phyloP scores from a whole-genome alignment of 2,329 filamentous ascomycete species.

The Cladophialophora carrionii region DNA sequence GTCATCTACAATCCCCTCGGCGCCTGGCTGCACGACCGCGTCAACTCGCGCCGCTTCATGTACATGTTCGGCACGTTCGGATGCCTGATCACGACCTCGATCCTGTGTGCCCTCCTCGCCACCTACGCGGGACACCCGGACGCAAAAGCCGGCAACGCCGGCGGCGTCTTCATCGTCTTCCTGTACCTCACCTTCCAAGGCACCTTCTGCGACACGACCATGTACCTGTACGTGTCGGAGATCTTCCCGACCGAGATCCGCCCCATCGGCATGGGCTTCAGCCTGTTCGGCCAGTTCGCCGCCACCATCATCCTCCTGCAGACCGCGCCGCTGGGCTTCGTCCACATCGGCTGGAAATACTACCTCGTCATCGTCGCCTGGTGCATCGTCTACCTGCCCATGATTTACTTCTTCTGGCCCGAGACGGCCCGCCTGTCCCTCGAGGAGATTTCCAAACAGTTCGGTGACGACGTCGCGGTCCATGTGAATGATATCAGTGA shows the following conservation, averaged over 20 bases:
- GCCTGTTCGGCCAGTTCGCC: slow-evolving; percentile 56
- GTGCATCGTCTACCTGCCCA: slow-evolving; percentile 44
- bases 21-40: slow-evolving; percentile 46
- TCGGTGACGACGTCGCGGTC: slow-evolving; percentile 57
- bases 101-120: slow-evolving; percentile 45
- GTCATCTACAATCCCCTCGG: slow-evolving; percentile 49
- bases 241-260: slow-evolving; percentile 56
- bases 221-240: slow-evolving; percentile 53
- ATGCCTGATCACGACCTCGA: slow-evolving; percentile 46
- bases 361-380: slow-evolving; percentile 53
- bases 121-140: slow-evolving; percentile 42
- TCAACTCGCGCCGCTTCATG: slow-evolving; percentile 50
- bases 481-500: slow-evolving; percentile 51
- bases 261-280: slow-evolving; percentile 58
- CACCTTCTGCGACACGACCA: slow-evolving; percentile 54
- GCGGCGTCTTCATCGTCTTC: slow-evolving; percentile 48
- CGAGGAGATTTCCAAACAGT: slow-evolving; percentile 53
- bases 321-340: slow-evolving; percentile 48
- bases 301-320: slow-evolving; percentile 56
- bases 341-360: slow-evolving; percentile 53
- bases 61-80: slow-evolving; percentile 49
- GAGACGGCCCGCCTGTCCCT: slow-evolving; percentile 47
- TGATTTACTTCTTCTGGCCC: slow-evolving; percentile 46
- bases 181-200: slow-evolving; percentile 56
- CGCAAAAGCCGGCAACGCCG: slow-evolving; percentile 44